Evolutionary conservation across 140 eudicot genomes (phyloP).

Genomic region (Ambrosia hybrid): DNA sequence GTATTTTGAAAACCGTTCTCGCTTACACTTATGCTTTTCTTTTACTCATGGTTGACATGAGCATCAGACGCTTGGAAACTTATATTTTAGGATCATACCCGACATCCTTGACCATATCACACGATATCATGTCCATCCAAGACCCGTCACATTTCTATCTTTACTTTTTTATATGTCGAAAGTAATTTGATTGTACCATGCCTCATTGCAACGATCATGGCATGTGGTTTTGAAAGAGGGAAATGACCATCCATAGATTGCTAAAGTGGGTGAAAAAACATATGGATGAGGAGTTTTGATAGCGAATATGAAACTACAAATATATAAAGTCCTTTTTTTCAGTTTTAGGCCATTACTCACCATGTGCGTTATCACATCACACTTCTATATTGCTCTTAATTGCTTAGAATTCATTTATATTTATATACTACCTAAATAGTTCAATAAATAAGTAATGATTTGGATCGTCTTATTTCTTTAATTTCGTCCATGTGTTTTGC

Average conservation of each 20-base stretch:
- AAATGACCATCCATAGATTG: conserved; percentile 35
- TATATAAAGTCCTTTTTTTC: conserved; percentile 17
- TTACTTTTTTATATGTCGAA: conserved; percentile 2
- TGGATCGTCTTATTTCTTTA: too few species aligned
- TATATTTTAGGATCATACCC: neutral
- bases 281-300: conserved; percentile 36
- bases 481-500: too few species aligned
- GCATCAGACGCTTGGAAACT: neutral
- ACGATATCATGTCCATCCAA: neutral
- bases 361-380: conserved; percentile 32
- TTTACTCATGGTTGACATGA: neutral
- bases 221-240: conserved; percentile 37
- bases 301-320: conserved; percentile 18
- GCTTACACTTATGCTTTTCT: too few species aligned
- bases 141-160: conserved; percentile 19
- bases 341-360: conserved; percentile 29
- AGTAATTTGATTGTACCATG: conserved; percentile 17
- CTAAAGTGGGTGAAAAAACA: conserved; percentile 29
- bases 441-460: too few species aligned
- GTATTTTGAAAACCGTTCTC: too few species aligned
- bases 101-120: neutral
- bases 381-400: conserved; percentile 21
- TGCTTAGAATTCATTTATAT: conserved; percentile 16
- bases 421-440: too few species aligned
- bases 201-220: conserved; percentile 23